Evolutionary conservation across 148 eudicot genomes (phyloP), one percentile per base, ranked within the genome.

Genomic region (Rhododendron williamsianum): DNA sequence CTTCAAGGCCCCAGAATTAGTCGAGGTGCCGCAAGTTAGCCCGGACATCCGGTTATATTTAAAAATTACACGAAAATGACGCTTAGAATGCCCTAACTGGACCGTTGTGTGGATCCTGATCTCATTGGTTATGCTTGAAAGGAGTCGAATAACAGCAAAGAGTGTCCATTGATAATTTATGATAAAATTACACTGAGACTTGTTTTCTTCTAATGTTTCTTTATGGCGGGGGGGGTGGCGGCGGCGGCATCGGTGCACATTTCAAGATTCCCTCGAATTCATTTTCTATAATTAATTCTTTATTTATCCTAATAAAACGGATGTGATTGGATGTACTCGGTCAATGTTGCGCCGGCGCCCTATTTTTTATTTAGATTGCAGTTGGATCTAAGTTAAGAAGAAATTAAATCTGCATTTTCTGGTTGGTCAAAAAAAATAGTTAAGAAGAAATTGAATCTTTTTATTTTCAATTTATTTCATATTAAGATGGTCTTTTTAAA

Each of bases 21-120:
- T 38, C 41, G 0, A n/a, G n/a, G 5, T 4, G 0, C 54, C 18
- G 4, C 0, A 51, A 51, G 3, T 0, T 51, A 0, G 12, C 0
- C 0, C 0, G 4, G 3, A 10, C 0, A 51, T 51, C 13, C 4
- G 41, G 4, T 48, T 48, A 51, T 51, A 12, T 11, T 0, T 0
- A 13, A 11, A 54, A 0, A 54, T 54, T 0, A 54, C 23, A 6
- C 16, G 6, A 54, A 54, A 58, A 58, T 58, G n/a, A 19, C 65
- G 9, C n/a, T 1, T 6, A 2, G 0, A 58, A 19, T 58, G 65
- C n/a, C 6, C 9, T 58, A 58, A 6, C n/a, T 1, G 9, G 12
- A 58, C 65, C 65, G 60, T 58, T 58, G n/a, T 13, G 58, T 52
- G 4, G 19, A 52, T 41, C 43, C 43, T 4, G 43, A 41, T 41